phyloP scores from a whole-genome alignment of 495 filamentous ascomycete species.

The Sphaerosporella brunnea region DNA sequence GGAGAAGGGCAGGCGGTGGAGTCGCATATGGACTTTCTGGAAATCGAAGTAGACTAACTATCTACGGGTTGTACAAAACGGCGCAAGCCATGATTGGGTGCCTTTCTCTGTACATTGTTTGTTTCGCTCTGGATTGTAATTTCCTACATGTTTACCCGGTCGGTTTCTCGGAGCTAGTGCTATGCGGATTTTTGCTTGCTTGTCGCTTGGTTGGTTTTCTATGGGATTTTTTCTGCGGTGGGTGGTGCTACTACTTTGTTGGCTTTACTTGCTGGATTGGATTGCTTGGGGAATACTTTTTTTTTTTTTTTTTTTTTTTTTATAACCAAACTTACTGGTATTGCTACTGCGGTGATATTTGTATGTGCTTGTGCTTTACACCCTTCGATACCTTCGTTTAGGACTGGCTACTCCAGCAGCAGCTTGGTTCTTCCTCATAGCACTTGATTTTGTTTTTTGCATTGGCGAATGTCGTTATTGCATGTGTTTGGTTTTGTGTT shows the following conservation, averaged over 20 bases:
- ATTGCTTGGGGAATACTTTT: constrained; percentile 15
- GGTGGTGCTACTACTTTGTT: background rate
- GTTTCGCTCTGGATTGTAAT: constrained; percentile 1
- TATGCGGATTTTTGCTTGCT: background rate
- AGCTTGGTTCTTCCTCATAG: constrained; percentile 11
- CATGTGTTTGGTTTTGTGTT: constrained; percentile 7
- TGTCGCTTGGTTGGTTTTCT: background rate
- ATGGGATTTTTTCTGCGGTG: background rate
- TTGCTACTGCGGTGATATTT: constrained; percentile 1
- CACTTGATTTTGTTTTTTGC: constrained; percentile 12
- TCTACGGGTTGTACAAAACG: background rate
- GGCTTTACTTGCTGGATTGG: constrained; percentile 12
- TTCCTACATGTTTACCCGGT: constrained; percentile 1
- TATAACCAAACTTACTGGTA: background rate
- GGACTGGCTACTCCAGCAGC: constrained; percentile 1
- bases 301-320: constrained; percentile 1
- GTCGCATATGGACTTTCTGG: constrained; percentile 24
- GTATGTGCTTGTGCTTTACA: constrained; percentile 6
- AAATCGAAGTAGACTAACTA: constrained; percentile 22
- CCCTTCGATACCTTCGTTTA: constrained; percentile 5
- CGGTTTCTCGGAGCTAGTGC: constrained; percentile 3
- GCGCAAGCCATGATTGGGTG: background rate
- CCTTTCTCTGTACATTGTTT: constrained; percentile 1
- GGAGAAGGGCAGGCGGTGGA: constrained; percentile 23
- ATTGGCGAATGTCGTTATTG: too few relatives aligned